These are phyloP conservation scores for Amaranthus tricolor DNA, from an alignment of 179 eudicot species.

Conservation along the genomic window DNA sequence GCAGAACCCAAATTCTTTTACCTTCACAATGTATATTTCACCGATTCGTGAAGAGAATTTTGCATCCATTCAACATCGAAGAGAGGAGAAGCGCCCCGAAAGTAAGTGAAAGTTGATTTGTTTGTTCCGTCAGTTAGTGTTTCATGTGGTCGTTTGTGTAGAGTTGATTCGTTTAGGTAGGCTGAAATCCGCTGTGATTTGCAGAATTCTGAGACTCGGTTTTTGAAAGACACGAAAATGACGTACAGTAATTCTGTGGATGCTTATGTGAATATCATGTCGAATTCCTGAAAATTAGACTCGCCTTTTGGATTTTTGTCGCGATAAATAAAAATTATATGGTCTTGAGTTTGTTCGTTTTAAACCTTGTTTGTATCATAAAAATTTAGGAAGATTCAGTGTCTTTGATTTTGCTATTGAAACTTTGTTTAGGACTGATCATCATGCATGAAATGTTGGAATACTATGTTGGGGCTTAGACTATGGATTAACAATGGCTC, in stretches of 20 bases:
- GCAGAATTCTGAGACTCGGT: constrained; percentile 16
- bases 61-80: constrained; percentile 5
- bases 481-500: too few species aligned
- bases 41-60: constrained; percentile 12
- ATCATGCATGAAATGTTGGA: too few species aligned
- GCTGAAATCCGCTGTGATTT: constrained; percentile 11
- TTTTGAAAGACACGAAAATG: background rate
- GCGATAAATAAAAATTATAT: constrained; percentile 8
- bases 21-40: constrained; percentile 16
- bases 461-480: too few species aligned
- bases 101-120: constrained; percentile 18
- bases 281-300: background rate
- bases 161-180: constrained; percentile 4
- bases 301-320: background rate
- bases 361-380: background rate
- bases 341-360: background rate
- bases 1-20: background rate
- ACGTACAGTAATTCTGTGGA: constrained; percentile 8
- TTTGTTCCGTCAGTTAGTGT: background rate
- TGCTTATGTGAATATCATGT: constrained; percentile 16
- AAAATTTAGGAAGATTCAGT: background rate
- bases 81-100: constrained; percentile 10
- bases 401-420: background rate
- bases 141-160: constrained; percentile 1
- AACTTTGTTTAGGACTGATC: background rate